Conservation (phyloP, 1,139 yeast genomes). For the Magnusiomyces sp. region DNA sequence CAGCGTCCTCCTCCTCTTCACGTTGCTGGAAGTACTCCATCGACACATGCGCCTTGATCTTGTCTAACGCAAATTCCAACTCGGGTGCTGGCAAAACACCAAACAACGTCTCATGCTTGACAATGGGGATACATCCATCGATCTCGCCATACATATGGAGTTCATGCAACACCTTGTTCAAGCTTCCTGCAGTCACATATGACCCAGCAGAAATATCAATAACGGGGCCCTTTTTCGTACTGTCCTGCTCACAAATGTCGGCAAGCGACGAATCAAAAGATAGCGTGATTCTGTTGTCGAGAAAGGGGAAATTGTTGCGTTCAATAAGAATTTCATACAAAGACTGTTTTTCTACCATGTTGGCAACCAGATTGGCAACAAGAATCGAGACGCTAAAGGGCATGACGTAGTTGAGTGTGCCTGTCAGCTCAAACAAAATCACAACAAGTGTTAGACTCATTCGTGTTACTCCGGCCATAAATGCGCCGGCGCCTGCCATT, state of each 20-base stretch:
- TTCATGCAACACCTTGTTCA: conserved; percentile 33
- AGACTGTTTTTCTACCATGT: conserved; percentile 44
- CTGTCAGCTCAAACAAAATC: conserved; percentile 52
- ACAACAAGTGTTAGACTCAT: conserved; percentile 58
- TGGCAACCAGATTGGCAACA: conserved; percentile 53
- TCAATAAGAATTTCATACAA: conserved; percentile 45
- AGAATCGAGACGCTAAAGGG: conserved; percentile 53
- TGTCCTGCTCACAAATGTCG: conserved; percentile 28
- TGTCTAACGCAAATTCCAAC: conserved; percentile 46
- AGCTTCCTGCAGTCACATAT: conserved; percentile 31
- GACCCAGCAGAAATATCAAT: conserved; percentile 39
- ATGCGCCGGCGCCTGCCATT: conserved; percentile 60
- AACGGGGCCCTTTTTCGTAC: conserved; percentile 26
- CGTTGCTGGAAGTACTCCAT: too few relatives aligned
- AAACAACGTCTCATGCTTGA: conserved; percentile 32
- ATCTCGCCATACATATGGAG: conserved; percentile 39
- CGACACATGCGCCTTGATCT: conserved; percentile 27
- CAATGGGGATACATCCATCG: conserved; percentile 50
- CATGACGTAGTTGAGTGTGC: conserved; percentile 51
- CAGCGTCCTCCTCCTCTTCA: too few relatives aligned
- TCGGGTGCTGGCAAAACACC: conserved; percentile 49
- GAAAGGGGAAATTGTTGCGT: conserved; percentile 48
- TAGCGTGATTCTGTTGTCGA: conserved; percentile 35
- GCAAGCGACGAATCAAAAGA: conserved; percentile 37
- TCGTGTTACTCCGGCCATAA: conserved; percentile 60